These are phyloP conservation scores for Scheffersomyces quercinus DNA, from an alignment of 1,139 yeast genomes.

Conservation along the genomic window DNA sequence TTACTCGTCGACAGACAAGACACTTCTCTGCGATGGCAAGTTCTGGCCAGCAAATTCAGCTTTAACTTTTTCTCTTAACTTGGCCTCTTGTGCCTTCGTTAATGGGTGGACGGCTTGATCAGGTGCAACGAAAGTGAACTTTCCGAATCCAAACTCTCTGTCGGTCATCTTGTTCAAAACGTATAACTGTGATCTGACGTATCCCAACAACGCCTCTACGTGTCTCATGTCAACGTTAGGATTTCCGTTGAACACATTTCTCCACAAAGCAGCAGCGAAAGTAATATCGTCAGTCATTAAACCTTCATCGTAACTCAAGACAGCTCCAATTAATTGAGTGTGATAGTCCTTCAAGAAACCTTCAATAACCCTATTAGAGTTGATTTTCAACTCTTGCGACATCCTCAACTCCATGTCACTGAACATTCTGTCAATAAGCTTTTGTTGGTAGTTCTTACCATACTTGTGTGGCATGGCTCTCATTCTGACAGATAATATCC, in stretches of 20 bases:
- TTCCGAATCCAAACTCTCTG: slow-evolving; percentile 89
- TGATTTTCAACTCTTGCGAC: slow-evolving; percentile 81
- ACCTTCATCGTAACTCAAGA: slow-evolving; percentile 92
- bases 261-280: slow-evolving; percentile 85
- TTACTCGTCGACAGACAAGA: slow-evolving; percentile 60
- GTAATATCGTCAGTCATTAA: slow-evolving; percentile 80
- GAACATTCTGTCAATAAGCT: slow-evolving; percentile 84
- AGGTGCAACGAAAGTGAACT: slow-evolving; percentile 84
- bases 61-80: slow-evolving; percentile 34
- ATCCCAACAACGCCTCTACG: slow-evolving; percentile 83
- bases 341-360: slow-evolving; percentile 88
- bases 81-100: slow-evolving; percentile 59
- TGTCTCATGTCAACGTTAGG: slow-evolving; percentile 80
- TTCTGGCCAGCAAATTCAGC: slow-evolving; percentile 47
- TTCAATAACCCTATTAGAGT: slow-evolving; percentile 81
- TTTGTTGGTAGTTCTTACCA: slow-evolving; percentile 89
- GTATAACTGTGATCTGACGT: slow-evolving; percentile 85
- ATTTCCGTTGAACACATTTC: slow-evolving; percentile 87
- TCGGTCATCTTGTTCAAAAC: slow-evolving; percentile 84
- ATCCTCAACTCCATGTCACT: slow-evolving; percentile 85
- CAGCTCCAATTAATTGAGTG: slow-evolving; percentile 84
- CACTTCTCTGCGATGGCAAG: slow-evolving; percentile 65
- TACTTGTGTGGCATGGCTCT: slow-evolving; percentile 91
- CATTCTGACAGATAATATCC: slow-evolving; percentile 94
- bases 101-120: slow-evolving; percentile 74